Evolutionary conservation across 1,284 basidiomycete genomes (phyloP), one percentile per base, ranked within the genome.

Genomic region (Cutaneotrichosporon curvatum): DNA sequence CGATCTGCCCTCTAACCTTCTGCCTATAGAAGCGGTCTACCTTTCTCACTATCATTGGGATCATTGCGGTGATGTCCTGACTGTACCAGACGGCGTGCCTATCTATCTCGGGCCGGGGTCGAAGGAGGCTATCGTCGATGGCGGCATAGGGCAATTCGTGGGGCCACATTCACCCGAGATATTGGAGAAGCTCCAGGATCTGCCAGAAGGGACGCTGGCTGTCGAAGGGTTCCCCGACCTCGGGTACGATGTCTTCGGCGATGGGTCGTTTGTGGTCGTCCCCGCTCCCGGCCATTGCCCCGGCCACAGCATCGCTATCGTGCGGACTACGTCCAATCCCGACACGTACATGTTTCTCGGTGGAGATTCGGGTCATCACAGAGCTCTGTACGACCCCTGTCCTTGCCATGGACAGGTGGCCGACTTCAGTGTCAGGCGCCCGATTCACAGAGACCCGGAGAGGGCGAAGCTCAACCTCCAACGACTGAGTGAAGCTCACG

Each of bases 41-140:
- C 34, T 47, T 19, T 37, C 34, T 10, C 45, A 47, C 45, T 47
- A 31, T 25, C 45, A 47, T 25, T 47, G 45, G 45, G 45, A 47
- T 25, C 45, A 47, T 34, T 41, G 39, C 15, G 45, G 45, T 6
- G 38, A 47, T 21, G 32, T 34, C 12, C 19, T 11, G 14, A 31
- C 19, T 9, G 34, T 47, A 4, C 45, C 45, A 4, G 10, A 15
- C 2, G 39, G 14, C 16, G 19, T 37, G 19, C 39, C 45, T 15
- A 33, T 47, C 12, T 47, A 40, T 23, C 38, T 47, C 11, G 45
- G 45, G 1, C 25, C 14, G 11, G 45, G 45, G 1, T 23, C 45
- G 14, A 21, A 31, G 7, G 25, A 40, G 3, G 45, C 19, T 2
- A 19, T 47, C 8, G 20, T 18, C 30, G 18, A 19, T 4, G 45